phyloP scores from a whole-genome alignment of 176 grass and related monocot genomes.

The Alloteropsis semialata region DNA sequence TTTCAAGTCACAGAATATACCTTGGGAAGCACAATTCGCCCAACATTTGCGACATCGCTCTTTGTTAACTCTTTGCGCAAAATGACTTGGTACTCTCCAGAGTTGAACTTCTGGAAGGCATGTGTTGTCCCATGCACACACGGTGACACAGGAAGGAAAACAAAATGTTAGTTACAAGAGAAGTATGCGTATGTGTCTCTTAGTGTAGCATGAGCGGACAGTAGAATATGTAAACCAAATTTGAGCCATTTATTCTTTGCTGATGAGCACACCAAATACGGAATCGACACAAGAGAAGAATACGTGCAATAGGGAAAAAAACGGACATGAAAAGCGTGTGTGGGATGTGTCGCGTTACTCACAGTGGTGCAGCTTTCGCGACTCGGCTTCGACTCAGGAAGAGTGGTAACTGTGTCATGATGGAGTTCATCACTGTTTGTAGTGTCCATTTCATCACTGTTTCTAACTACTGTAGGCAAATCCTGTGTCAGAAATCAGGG shows the following conservation, averaged over 20 bases:
- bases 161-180: conserved; percentile 14
- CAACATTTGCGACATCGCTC: conserved; percentile 78
- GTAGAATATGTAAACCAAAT: background rate
- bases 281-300: background rate
- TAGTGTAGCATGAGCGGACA: background rate
- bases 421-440: conserved; percentile 21
- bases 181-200: background rate
- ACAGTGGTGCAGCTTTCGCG: conserved; percentile 36
- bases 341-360: conserved; percentile 19
- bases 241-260: background rate
- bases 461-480: conserved; percentile 36
- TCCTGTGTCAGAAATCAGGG: conserved; percentile 37
- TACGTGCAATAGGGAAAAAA: background rate
- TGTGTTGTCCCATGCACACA: background rate
- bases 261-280: background rate
- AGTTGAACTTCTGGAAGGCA: conserved; percentile 44
- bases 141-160: background rate
- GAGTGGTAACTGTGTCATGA: conserved; percentile 17
- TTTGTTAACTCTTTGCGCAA: conserved; percentile 89
- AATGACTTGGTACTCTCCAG: conserved; percentile 58
- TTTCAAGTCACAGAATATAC: conserved; percentile 29
- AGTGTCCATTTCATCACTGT: conserved; percentile 35
- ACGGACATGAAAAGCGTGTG: background rate
- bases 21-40: conserved; percentile 93
- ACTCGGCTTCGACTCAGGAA: conserved; percentile 37